Base-by-base conservation (phyloP, 2,329 filamentous ascomycete genomes). In the Fusarium illudens region DNA sequence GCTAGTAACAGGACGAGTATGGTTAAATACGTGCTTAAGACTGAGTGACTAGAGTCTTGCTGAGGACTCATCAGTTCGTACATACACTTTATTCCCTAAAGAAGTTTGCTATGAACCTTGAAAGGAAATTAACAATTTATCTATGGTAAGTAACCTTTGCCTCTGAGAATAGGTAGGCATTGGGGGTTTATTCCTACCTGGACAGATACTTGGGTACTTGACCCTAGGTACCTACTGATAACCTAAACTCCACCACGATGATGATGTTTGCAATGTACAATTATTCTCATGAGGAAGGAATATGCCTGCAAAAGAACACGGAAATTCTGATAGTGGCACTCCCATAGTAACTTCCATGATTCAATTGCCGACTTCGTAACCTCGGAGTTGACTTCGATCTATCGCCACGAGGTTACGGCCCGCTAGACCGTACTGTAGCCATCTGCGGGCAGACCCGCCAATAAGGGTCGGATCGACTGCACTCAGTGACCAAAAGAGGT, bases 381-480 rank as follows among this genome's bases (percentile, higher is more conserved):
- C 29, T 22, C 30, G 29, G 52, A 61, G 25, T 30, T 58, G 32
- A 52, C 11, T 13, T 42, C 17, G 20, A 17, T 17, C 22, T 12
- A 36, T 29, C 36, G 33, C 27, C 12, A 51, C 46, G 12, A 48
- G 13, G 51, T 53, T 34, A 32, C 20, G 37, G 52, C 27, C 54
- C 25, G 48, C 11, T 57, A 22, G 30, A 22, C 22, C 19, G 30
- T 34, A 13, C n/a, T n/a, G n/a, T n/a, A n/a, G n/a, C n/a, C n/a
- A n/a, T 12, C 17, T 19, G 48, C 17, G 25, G 27, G 27, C 30
- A n/a, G 36, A 19, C 50, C 60, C 44, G 49, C 10, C 20, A 22
- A 34, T 46, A 60, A 51, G 50, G 44, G 53, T 65, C 29, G 17
- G 36, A 34, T 58, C 29, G 33, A 42, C 29, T 25, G 34, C 56